phyloP scores from a whole-genome alignment of 371 early-diverging fungal species.

The Apophysomyces trapeziformis region DNA sequence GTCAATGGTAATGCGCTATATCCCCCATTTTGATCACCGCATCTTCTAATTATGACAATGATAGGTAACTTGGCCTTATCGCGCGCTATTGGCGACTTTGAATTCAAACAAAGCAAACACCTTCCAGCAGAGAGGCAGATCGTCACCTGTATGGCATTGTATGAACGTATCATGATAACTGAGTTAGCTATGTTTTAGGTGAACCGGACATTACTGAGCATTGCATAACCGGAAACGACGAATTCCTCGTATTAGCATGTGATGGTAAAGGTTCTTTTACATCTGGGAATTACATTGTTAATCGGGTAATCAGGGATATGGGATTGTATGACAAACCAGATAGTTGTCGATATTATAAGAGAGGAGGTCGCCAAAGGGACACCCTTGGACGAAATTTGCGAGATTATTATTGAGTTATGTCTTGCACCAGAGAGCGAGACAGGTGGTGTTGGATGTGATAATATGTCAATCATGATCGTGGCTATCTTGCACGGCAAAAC shows the following conservation, averaged over 20 bases:
- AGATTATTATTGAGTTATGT: slow-evolving; percentile 90
- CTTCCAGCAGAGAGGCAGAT: slow-evolving; percentile 86
- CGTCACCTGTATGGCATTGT: slow-evolving; percentile 70
- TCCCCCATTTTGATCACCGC: not conserved
- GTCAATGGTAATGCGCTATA: slow-evolving; percentile 79
- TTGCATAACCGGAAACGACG: slow-evolving; percentile 71
- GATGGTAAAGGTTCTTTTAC: slow-evolving; percentile 70
- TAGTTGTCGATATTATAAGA: slow-evolving; percentile 86
- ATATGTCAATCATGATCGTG: slow-evolving; percentile 96
- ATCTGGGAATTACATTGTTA: not conserved
- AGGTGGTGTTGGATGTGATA: slow-evolving; percentile 96
- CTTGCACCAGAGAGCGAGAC: slow-evolving; percentile 84
- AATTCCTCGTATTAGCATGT: slow-evolving; percentile 95
- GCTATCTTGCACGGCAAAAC: slow-evolving; percentile 83
- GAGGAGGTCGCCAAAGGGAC: slow-evolving; percentile 59
- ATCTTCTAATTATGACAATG: not conserved
- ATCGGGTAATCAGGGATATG: slow-evolving; percentile 75
- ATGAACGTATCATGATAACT: slow-evolving; percentile 3
- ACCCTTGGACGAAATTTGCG: slow-evolving; percentile 75
- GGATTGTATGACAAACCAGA: slow-evolving; percentile 95
- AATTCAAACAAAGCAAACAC: slow-evolving; percentile 85
- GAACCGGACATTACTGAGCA: slow-evolving; percentile 82
- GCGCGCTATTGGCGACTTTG: slow-evolving; percentile 98
- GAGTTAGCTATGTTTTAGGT: slow-evolving; percentile 36
- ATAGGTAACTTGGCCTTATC: slow-evolving; percentile 91